phyloP scores from a whole-genome alignment of 2,329 filamentous ascomycete species.

The Penicillium brasilianum region DNA sequence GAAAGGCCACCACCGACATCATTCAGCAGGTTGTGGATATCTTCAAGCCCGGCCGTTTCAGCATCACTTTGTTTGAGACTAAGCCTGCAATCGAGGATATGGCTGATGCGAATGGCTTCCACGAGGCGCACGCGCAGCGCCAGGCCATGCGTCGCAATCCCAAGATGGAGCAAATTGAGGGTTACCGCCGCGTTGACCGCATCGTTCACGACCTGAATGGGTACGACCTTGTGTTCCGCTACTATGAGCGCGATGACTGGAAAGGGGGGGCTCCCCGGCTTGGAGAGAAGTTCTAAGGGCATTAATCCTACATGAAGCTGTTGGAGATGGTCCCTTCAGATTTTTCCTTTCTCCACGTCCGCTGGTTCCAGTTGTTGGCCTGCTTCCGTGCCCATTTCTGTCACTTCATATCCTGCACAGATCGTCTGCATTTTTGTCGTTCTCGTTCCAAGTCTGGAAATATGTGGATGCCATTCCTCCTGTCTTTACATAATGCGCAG shows the following conservation, averaged over 20 bases:
- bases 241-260: slow-evolving; percentile 91
- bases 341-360: slow-evolving; percentile 13
- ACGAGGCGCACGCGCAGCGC: slow-evolving; percentile 48
- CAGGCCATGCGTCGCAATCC: slow-evolving; percentile 51
- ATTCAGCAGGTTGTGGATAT: slow-evolving; percentile 93
- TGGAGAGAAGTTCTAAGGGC: slow-evolving; percentile 55
- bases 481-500: slow-evolving; percentile 29
- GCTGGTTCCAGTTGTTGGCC: slow-evolving; percentile 22
- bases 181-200: slow-evolving; percentile 87
- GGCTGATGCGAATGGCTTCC: slow-evolving; percentile 36
- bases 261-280: slow-evolving; percentile 65
- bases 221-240: slow-evolving; percentile 94
- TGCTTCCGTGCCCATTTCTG: slow-evolving; percentile 14
- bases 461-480: slow-evolving; percentile 14
- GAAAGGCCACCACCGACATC: slow-evolving; percentile 85
- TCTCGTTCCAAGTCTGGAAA: neutral
- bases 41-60: slow-evolving; percentile 97
- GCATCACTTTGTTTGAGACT: slow-evolving; percentile 92
- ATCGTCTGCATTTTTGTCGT: slow-evolving; percentile 1
- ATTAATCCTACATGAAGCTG: slow-evolving; percentile 2
- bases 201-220: slow-evolving; percentile 98
- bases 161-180: slow-evolving; percentile 77
- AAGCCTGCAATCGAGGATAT: slow-evolving; percentile 61
- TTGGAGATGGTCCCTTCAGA: neutral
- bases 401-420: slow-evolving; percentile 1